Conservation (phyloP, 2,329 filamentous ascomycete species). For the Mycosphaerella arachidis region DNA sequence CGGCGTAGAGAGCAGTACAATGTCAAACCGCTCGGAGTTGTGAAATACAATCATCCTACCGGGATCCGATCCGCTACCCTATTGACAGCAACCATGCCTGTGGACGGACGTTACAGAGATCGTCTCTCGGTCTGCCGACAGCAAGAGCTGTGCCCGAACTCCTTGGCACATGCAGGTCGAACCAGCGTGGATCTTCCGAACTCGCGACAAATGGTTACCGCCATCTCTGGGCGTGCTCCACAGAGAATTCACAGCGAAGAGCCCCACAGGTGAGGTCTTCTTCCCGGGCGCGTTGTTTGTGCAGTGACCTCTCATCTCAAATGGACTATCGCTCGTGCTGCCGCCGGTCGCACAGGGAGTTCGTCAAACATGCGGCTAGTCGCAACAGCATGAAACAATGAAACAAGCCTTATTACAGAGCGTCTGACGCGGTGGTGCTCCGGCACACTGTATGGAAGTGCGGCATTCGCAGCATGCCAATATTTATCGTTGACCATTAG, state of each 20-base stretch:
- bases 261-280: not conserved
- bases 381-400: slow-evolving; percentile 3
- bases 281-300: not conserved
- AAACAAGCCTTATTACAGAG: slow-evolving; percentile 1
- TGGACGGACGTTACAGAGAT: slow-evolving; percentile 1
- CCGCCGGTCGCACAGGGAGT: not conserved
- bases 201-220: not conserved
- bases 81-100: not conserved
- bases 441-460: slow-evolving; percentile 3
- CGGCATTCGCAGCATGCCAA: not conserved
- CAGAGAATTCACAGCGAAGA: not conserved
- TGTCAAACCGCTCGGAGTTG: not conserved
- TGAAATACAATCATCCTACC: not conserved
- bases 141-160: slow-evolving; percentile 1
- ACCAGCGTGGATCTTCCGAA: slow-evolving; percentile 1
- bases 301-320: not conserved
- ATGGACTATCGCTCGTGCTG: not conserved
- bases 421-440: not conserved
- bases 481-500: not conserved
- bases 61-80: not conserved
- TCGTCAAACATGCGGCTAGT: not conserved
- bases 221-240: not conserved
- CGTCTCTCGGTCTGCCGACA: slow-evolving; percentile 1
- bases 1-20: not conserved
- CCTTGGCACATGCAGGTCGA: not conserved